These are phyloP conservation scores for Nepenthes mirabilis DNA, from an alignment of 148 eudicot genomes.

Conservation along the genomic window DNA sequence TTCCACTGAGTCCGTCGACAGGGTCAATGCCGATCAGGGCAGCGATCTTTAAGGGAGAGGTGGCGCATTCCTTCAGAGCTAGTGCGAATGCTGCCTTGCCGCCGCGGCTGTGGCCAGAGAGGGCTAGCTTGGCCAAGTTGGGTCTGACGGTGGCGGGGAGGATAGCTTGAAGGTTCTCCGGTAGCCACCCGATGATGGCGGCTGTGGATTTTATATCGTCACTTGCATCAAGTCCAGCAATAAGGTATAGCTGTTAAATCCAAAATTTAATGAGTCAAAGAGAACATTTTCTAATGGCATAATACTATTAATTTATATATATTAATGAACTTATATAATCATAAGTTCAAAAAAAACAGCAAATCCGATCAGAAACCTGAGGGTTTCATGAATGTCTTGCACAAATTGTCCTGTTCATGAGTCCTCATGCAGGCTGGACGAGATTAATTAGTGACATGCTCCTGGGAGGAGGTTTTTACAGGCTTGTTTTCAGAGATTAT, in stretches of 20 bases:
- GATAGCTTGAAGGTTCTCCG: slow-evolving; percentile 25
- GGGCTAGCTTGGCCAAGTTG: slow-evolving; percentile 29
- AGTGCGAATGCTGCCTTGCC: slow-evolving; percentile 73
- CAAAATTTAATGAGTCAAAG: no score
- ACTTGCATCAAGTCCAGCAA: slow-evolving; percentile 60
- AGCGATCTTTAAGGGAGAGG: slow-evolving; percentile 29
- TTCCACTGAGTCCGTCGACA: slow-evolving; percentile 70
- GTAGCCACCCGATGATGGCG: slow-evolving; percentile 47
- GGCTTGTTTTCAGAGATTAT: no score
- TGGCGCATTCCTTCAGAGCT: slow-evolving; percentile 14
- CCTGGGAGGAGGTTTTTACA: no score
- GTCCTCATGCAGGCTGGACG: no score
- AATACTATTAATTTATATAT: no score
- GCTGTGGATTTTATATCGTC: slow-evolving; percentile 43
- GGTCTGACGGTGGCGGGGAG: slow-evolving; percentile 43
- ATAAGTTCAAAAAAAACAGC: no score
- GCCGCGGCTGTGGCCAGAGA: slow-evolving; percentile 81
- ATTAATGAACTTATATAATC: no score
- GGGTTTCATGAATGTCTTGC: no score
- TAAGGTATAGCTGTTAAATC: slow-evolving; percentile 26
- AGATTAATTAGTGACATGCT: no score
- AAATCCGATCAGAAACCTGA: no score
- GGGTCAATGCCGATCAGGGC: slow-evolving; percentile 76
- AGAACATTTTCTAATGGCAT: no score
- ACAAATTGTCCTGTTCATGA: no score